A percentile compares a stretch with the other conserved stretches of the same genome.
Conservation (phyloP, 2,329 filamentous ascomycete genomes). For the Scopulariopsis brevicaulis region DNA sequence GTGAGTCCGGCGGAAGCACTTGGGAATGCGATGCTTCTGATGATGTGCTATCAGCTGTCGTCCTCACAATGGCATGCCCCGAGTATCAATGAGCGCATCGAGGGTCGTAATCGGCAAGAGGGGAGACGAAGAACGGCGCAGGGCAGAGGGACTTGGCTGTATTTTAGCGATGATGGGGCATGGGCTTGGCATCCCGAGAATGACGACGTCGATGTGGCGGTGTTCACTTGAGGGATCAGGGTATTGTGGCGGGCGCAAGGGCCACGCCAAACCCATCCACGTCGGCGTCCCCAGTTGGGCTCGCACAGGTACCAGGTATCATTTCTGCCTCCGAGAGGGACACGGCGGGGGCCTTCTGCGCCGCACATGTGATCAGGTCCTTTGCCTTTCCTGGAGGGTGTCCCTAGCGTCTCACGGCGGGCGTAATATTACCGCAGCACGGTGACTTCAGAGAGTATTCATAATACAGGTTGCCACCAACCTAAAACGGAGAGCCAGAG, state of each 20-base stretch:
- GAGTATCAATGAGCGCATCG: not conserved
- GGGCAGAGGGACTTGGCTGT: not conserved
- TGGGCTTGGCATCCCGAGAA: conserved; percentile 2
- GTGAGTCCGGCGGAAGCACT: conserved; percentile 5
- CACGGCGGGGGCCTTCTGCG: no score
- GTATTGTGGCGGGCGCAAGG: not conserved
- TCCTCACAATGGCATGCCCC: not conserved
- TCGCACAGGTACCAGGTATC: not conserved
- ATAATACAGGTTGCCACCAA: not conserved
- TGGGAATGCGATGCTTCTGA: not conserved
- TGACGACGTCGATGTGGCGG: conserved; percentile 5
- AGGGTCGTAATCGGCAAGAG: not conserved
- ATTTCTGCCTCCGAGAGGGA: not conserved
- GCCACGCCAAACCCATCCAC: not conserved
- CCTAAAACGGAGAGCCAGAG: not conserved
- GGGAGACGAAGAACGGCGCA: not conserved
- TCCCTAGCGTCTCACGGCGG: no score
- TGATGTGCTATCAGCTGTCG: not conserved
- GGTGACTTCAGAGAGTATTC: no score
- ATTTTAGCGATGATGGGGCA: conserved; percentile 4
- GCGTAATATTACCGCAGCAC: no score
- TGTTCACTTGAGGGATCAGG: not conserved
- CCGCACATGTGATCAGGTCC: not conserved
- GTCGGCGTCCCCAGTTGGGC: not conserved
- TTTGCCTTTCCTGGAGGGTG: no score